phyloP scores from a whole-genome alignment of 2,329 filamentous ascomycete genomes.

The Ceratocystis ficicola region DNA sequence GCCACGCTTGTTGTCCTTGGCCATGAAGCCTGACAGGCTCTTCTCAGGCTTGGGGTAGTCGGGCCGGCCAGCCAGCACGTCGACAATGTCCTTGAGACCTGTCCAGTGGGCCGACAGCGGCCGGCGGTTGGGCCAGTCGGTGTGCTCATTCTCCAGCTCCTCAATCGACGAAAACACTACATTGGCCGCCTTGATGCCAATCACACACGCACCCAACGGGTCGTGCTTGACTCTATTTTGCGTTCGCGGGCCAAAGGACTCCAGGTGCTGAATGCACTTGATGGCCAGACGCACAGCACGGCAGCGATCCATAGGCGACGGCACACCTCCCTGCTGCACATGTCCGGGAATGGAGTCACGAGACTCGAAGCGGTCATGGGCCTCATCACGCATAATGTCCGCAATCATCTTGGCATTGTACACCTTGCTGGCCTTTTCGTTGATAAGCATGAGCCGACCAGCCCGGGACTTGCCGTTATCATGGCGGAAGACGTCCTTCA shows the following conservation, averaged over 20 bases:
- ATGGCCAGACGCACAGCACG: slow-evolving; percentile 84
- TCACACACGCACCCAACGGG: slow-evolving; percentile 63
- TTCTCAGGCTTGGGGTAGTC: slow-evolving; percentile 39
- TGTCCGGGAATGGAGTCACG: slow-evolving; percentile 85
- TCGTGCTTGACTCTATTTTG: slow-evolving; percentile 60
- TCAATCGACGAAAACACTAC: slow-evolving; percentile 80
- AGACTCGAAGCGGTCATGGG: slow-evolving; percentile 81
- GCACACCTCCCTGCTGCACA: slow-evolving; percentile 86
- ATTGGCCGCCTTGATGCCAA: slow-evolving; percentile 81
- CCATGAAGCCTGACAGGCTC: slow-evolving; percentile 39
- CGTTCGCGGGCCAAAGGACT: slow-evolving; percentile 56
- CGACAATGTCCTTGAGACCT: slow-evolving; percentile 64
- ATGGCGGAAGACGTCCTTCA: slow-evolving; percentile 71
- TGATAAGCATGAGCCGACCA: slow-evolving; percentile 89
- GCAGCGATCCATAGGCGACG: slow-evolving; percentile 91
- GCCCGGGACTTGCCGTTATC: slow-evolving; percentile 83
- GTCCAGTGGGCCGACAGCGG: slow-evolving; percentile 82
- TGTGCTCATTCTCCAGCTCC: slow-evolving; percentile 68
- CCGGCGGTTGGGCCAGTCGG: slow-evolving; percentile 83
- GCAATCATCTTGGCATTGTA: slow-evolving; percentile 91
- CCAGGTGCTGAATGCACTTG: slow-evolving; percentile 85
- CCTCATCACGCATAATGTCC: slow-evolving; percentile 89
- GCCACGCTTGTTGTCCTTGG: slow-evolving; percentile 52
- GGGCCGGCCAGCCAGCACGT: slow-evolving; percentile 68
- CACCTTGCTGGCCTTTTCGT: slow-evolving; percentile 82